Evolutionary conservation across 495 filamentous ascomycete genomes (phyloP).

Genomic region (Friedmanniomyces endolithicus): DNA sequence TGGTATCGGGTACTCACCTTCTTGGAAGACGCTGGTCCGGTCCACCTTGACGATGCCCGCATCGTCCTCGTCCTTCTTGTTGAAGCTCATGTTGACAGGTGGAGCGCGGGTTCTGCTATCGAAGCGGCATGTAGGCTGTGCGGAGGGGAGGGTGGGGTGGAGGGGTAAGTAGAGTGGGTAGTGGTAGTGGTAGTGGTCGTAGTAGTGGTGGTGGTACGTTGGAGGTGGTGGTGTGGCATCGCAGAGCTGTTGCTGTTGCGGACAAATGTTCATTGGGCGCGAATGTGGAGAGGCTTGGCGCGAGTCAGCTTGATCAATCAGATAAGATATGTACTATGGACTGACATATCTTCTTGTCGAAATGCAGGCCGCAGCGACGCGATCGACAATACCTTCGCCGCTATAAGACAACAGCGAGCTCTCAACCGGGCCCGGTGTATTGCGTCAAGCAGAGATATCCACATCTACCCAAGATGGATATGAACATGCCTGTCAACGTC

Average conservation of each 20-base stretch:
- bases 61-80: conserved; percentile 97
- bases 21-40: conserved; percentile 96
- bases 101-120: not conserved
- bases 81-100: conserved; percentile 64
- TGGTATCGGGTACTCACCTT: conserved; percentile 52
- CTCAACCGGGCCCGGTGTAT: too few species aligned
- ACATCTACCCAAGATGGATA: conserved; percentile 23
- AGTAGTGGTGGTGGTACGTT: too few species aligned
- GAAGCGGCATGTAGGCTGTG: conserved; percentile 3
- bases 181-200: too few species aligned
- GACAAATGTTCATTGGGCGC: not conserved
- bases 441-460: not conserved
- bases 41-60: conserved; percentile 90
- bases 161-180: too few species aligned
- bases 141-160: too few species aligned
- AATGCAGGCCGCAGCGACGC: too few species aligned
- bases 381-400: too few species aligned
- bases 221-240: not conserved
- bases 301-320: not conserved
- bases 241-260: not conserved
- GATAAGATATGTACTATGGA: not conserved
- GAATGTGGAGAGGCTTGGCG: not conserved
- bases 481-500: conserved; percentile 69
- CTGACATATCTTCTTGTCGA: too few species aligned
- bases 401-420: too few species aligned